Evolutionary conservation across 176 grass and related monocot species (phyloP), one percentile per base, ranked within the genome.

Genomic region (Oryza rufipogon): DNA sequence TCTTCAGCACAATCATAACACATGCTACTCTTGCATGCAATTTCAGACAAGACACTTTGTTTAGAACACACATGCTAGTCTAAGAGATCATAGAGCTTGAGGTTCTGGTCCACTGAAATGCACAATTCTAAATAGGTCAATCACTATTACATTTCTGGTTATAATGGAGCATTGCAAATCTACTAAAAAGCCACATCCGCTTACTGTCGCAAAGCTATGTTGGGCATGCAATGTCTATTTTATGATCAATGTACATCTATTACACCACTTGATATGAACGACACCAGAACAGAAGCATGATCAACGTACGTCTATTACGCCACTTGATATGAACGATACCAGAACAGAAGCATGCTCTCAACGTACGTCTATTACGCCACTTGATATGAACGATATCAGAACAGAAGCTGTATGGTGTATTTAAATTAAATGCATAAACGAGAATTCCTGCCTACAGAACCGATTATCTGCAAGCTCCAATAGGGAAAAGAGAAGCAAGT

Each of bases 371-470:
- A 58, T 15, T 8, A 19, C 8, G 2, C 45, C 49, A 52, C 49
- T 52, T 52, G 26, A 19, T 71, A 71, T 83, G 41, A 51, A 61
- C 38, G 39, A 72, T 45, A 64, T 49, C 6, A 5, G 42, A 32
- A 77, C 25, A 61, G 56, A 22, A 65, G 44, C 25, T 83, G 64
- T 52, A 42, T n/a, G n/a, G 45, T 36, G 7, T 0, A 78, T 69
- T 82, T 74, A 67, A 86, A 79, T 79, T 36, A 44, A 79, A 79
- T 61, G 67, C 44, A 9, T 39, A 26, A 79, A 69, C 0, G n/a
- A 48, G 64, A 13, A 9, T 26, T 28, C 12, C 5, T 16, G 6
- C 84, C 68, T 86, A 79, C 28, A 33, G 2, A 74, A 39, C 0
- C 7, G 4, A 45, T 47, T 3, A 7, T 19, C 9, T 9, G 17